phyloP scores from a whole-genome alignment of 2,329 filamentous ascomycete genomes.

The Pseudocercospora vitis region DNA sequence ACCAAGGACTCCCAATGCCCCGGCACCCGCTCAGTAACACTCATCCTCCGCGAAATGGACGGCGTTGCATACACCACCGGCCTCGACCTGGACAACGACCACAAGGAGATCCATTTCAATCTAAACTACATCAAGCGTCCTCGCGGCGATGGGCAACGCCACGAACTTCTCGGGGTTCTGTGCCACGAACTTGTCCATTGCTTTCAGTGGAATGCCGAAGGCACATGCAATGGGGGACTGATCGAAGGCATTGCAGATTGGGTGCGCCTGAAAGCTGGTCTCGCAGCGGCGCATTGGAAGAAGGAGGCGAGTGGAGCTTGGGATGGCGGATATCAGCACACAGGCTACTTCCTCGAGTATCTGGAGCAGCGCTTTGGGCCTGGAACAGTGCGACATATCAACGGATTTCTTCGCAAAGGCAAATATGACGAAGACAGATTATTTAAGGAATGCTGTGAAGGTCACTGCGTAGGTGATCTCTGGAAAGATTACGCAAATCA shows the following conservation, averaged over 20 bases:
- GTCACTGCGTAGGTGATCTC: conserved; percentile 63
- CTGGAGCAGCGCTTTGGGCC: conserved; percentile 64
- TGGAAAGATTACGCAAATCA: conserved; percentile 70
- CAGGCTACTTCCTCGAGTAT: conserved; percentile 87
- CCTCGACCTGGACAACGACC: conserved; percentile 73
- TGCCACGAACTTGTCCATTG: conserved; percentile 95
- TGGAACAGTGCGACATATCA: conserved; percentile 57
- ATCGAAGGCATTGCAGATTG: conserved; percentile 93
- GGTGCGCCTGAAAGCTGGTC: conserved; percentile 72
- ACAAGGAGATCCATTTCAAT: conserved; percentile 91
- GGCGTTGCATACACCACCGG: conserved; percentile 88
- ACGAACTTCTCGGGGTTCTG: conserved; percentile 75
- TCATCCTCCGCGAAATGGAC: conserved; percentile 72
- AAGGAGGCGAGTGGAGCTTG: conserved; percentile 60
- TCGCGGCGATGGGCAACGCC: conserved; percentile 39
- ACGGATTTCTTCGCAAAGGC: conserved; percentile 64
- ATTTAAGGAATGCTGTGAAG: conserved; percentile 41
- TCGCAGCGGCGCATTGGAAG: conserved; percentile 83
- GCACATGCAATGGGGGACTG: conserved; percentile 64
- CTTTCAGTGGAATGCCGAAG: conserved; percentile 73
- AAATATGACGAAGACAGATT: conserved; percentile 61
- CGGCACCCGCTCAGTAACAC: conserved; percentile 79
- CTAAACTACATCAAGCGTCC: conserved; percentile 65
- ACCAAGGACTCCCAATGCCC: conserved; percentile 42
- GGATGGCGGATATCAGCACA: conserved; percentile 88